Percentiles rank a stretch among this genome's conserved stretches.
Conservation (phyloP, 768 basidiomycete species). For the Suillus discolor region DNA sequence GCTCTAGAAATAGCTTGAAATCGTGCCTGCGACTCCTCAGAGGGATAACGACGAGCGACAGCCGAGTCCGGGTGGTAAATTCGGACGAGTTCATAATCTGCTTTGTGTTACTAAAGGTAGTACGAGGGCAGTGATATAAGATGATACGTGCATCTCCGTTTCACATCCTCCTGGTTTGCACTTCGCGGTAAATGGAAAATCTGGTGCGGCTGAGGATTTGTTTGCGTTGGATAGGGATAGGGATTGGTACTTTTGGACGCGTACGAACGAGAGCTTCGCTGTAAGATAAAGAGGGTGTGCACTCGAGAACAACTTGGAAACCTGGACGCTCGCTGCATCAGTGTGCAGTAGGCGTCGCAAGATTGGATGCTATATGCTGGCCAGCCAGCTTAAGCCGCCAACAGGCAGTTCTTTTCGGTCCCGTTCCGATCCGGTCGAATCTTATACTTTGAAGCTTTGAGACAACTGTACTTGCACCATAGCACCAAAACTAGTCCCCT, state of each 20-base stretch:
- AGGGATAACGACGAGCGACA: slow-evolving; percentile 40
- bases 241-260: slow-evolving; percentile 29
- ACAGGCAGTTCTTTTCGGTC: neutral
- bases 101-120: neutral
- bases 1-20: slow-evolving; percentile 72
- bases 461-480: too few species aligned
- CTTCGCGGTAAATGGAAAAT: slow-evolving; percentile 61
- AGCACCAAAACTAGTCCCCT: too few species aligned
- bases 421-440: neutral
- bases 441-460: neutral
- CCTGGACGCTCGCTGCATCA: neutral
- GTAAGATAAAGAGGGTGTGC: slow-evolving; percentile 10
- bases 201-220: slow-evolving; percentile 60
- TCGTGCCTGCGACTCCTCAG: slow-evolving; percentile 57
- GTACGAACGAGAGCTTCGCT: slow-evolving; percentile 16
- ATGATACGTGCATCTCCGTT: slow-evolving; percentile 45
- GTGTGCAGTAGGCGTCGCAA: neutral
- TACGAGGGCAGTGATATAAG: slow-evolving; percentile 3
- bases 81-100: slow-evolving; percentile 80
- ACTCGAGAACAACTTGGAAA: neutral
- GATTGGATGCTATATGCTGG: neutral
- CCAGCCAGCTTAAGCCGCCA: neutral
- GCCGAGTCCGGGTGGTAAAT: slow-evolving; percentile 79
- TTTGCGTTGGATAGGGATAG: slow-evolving; percentile 53
- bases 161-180: slow-evolving; percentile 56